phyloP scores from a whole-genome alignment of 441 rosid species.

The Euphorbia schlechtendalii region DNA sequence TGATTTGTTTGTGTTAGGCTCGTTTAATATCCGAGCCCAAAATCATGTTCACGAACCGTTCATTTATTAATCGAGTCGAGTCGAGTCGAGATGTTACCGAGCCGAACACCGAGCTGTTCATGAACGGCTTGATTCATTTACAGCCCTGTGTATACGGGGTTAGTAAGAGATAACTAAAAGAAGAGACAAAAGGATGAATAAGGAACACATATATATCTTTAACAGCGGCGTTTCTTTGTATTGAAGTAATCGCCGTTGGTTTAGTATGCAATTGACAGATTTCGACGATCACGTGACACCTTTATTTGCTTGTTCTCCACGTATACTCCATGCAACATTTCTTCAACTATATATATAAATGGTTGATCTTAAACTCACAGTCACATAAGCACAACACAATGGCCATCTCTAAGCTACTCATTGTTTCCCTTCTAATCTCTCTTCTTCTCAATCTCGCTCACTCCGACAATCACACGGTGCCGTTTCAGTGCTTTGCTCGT shows the following conservation, averaged over 20 bases:
- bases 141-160: no score
- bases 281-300: neutral
- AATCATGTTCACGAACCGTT: no score
- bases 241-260: neutral
- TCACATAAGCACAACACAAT: constrained; percentile 15
- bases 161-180: neutral
- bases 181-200: neutral
- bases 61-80: no score
- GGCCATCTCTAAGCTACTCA: constrained; percentile 41
- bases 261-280: neutral
- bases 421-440: constrained; percentile 48
- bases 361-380: no score
- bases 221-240: neutral
- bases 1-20: no score
- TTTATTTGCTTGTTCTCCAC: neutral
- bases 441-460: constrained; percentile 37
- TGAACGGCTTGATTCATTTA: no score
- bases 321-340: neutral
- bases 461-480: constrained; percentile 31
- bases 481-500: neutral
- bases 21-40: no score
- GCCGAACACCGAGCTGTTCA: no score
- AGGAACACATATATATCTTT: neutral
- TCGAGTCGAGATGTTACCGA: no score
- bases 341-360: no score